Percentiles rank a stretch among this genome's conserved stretches.
Evolutionary conservation across 192 early-diverging fungal genomes (phyloP).

Genomic region (Endogone sp.): DNA sequence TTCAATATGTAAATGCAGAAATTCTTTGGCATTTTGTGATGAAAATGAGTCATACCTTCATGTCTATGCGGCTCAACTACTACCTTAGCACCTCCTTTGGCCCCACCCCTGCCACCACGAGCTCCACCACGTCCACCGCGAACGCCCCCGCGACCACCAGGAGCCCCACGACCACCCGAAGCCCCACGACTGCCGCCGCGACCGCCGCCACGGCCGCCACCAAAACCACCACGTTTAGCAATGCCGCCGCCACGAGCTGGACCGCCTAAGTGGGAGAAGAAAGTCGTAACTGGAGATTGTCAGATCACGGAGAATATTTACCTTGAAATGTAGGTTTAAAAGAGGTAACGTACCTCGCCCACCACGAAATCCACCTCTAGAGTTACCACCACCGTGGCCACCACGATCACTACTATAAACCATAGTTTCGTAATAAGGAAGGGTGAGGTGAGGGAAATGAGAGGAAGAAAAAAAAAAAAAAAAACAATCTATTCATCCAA

Average conservation of each 20-base stretch:
- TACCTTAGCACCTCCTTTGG: constrained; percentile 89
- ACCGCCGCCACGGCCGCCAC: constrained; percentile 50
- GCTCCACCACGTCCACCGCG: constrained; percentile 42
- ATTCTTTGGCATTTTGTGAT: neutral
- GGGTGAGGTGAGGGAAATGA: too few species aligned
- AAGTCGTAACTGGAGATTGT: too few species aligned
- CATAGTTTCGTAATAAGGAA: too few species aligned
- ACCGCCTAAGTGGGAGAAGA: too few species aligned
- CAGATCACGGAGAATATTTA: too few species aligned
- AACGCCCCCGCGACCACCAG: constrained; percentile 54
- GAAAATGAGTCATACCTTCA: constrained; percentile 46
- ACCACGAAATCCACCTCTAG: too few species aligned
- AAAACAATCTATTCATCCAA: too few species aligned
- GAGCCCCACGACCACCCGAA: constrained; percentile 36
- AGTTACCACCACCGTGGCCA: too few species aligned
- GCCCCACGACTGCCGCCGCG: constrained; percentile 47
- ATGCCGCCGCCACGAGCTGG: constrained; percentile 23
- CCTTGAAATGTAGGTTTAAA: too few species aligned
- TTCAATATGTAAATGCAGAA: neutral
- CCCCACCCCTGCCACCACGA: constrained; percentile 70
- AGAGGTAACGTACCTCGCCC: too few species aligned
- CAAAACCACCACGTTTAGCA: constrained; percentile 42
- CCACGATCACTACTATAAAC: too few species aligned
- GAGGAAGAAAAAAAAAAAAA: too few species aligned
- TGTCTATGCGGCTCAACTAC: constrained; percentile 97